A percentile compares a stretch with the other conserved stretches of the same genome.
Evolutionary conservation across 108 stramenopile genomes (phyloP).

Genomic region (Nitzschia inconspicua): DNA sequence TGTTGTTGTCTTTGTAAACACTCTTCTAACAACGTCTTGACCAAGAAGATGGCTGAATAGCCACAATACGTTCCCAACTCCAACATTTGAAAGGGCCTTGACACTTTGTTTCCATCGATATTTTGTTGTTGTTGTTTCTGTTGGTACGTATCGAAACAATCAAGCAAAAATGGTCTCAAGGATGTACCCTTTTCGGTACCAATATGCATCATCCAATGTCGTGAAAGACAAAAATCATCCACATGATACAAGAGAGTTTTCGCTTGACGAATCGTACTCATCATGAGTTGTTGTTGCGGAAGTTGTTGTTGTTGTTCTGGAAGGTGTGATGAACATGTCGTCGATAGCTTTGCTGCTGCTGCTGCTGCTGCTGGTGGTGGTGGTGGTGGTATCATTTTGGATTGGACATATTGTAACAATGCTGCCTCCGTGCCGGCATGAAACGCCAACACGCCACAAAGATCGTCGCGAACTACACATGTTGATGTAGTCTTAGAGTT

Average conservation of each 20-base stretch:
- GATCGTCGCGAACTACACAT: no score
- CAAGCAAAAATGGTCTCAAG: constrained; percentile 27
- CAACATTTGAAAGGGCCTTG: no score
- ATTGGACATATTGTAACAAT: constrained; percentile 54
- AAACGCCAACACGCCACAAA: constrained; percentile 56
- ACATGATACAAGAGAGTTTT: constrained; percentile 34
- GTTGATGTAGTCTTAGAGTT: no score
- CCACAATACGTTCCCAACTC: constrained; percentile 91
- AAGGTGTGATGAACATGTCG: no score
- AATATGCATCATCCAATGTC: constrained; percentile 95
- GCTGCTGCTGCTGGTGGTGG: neutral
- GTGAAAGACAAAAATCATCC: constrained; percentile 64
- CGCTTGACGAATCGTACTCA: neutral
- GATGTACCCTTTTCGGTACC: constrained; percentile 75
- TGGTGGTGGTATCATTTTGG: no score
- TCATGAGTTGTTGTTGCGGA: neutral
- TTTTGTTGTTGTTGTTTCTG: constrained; percentile 3
- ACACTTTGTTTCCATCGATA: constrained; percentile 21
- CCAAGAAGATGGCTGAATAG: constrained; percentile 68
- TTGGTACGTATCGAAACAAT: no score
- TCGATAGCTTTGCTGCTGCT: neutral
- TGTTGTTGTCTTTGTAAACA: no score
- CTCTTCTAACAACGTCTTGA: constrained; percentile 21
- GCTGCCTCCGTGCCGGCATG: constrained; percentile 61
- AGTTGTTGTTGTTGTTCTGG: neutral